Conservation (phyloP, 2,329 filamentous ascomycete genomes). For the Calycina herbarum region DNA sequence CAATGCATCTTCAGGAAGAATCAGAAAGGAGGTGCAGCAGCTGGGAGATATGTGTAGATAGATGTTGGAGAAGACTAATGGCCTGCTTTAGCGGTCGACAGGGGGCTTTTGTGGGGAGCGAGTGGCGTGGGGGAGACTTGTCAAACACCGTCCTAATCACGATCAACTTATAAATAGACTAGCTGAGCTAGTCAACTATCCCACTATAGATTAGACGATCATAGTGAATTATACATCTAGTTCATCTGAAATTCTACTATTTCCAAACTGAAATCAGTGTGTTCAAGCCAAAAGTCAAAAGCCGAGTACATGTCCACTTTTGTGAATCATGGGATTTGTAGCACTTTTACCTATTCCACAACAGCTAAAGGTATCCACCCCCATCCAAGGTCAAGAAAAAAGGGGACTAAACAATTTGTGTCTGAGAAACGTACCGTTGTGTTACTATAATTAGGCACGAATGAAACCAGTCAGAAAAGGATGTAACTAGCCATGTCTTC, state of each 20-base stretch:
- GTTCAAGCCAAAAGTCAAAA: neutral
- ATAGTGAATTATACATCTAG: neutral
- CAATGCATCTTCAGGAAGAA: conserved; percentile 22
- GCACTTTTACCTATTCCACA: neutral
- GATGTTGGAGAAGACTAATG: neutral
- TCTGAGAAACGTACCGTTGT: neutral
- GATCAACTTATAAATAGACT: neutral
- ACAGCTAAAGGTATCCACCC: neutral
- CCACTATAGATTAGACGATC: neutral
- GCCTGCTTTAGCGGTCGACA: neutral
- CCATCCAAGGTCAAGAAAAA: neutral
- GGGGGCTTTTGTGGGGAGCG: conserved; percentile 11
- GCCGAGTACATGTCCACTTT: neutral
- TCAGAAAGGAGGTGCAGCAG: conserved; percentile 14
- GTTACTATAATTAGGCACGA: neutral
- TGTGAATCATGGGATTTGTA: neutral
- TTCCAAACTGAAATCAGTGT: neutral
- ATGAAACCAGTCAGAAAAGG: neutral
- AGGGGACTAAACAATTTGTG: neutral
- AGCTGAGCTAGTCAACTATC: neutral
- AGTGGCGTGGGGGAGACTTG: conserved; percentile 5
- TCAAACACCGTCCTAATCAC: neutral
- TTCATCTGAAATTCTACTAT: neutral
- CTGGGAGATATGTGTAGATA: neutral
- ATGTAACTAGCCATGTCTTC: too few relatives aligned